Conservation (phyloP, 345 rosid species). For the Camelina neglecta region DNA sequence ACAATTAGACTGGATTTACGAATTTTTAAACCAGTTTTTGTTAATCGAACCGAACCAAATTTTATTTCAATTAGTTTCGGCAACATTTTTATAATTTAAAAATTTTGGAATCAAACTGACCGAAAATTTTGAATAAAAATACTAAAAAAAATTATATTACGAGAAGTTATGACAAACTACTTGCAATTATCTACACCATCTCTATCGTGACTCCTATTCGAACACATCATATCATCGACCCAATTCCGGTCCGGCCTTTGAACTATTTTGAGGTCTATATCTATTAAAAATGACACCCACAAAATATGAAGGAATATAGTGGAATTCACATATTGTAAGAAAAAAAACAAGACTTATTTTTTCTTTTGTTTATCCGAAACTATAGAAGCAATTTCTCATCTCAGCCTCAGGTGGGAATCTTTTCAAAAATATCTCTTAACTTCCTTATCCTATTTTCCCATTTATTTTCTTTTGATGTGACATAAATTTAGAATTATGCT, state of each 20-base stretch:
- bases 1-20: too few species aligned
- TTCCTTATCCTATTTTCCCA: background rate
- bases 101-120: too few species aligned
- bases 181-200: too few species aligned
- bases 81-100: too few species aligned
- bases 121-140: too few species aligned
- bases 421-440: background rate
- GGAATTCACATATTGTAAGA: background rate
- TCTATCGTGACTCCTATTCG: too few species aligned
- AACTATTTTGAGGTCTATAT: constrained; percentile 7
- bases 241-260: background rate
- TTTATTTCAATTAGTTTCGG: too few species aligned
- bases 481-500: constrained; percentile 14
- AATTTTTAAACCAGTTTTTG: too few species aligned
- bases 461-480: background rate
- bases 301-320: constrained; percentile 9
- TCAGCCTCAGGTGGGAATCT: constrained; percentile 30
- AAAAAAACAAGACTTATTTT: background rate
- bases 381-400: constrained; percentile 18
- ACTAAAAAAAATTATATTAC: too few species aligned
- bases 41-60: too few species aligned
- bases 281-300: constrained; percentile 7
- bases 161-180: too few species aligned
- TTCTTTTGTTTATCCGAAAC: constrained; percentile 6
- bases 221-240: constrained; percentile 1